A percentile compares a stretch with the other conserved stretches of the same genome.
Evolutionary conservation across 2,329 filamentous ascomycete species (phyloP).

Genomic region (Ascochyta viciae-villosae): DNA sequence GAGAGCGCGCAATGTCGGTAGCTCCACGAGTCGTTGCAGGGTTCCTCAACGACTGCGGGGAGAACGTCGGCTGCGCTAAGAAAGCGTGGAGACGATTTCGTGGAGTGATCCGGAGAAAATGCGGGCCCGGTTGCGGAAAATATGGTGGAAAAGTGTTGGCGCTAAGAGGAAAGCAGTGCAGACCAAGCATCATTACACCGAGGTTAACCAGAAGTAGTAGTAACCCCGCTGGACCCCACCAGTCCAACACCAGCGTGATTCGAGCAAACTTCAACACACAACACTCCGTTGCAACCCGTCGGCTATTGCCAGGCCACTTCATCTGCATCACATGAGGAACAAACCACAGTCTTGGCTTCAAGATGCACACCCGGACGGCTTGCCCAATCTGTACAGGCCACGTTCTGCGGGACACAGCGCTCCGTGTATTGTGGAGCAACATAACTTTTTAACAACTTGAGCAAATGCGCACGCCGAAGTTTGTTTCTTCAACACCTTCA

Average conservation of each 20-base stretch:
- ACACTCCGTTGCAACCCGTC: constrained; percentile 11
- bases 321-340: constrained; percentile 16
- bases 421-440: constrained; percentile 16
- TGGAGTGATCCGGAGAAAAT: constrained; percentile 29
- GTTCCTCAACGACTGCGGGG: constrained; percentile 2
- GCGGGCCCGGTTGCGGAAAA: constrained; percentile 16
- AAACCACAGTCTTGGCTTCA: constrained; percentile 21
- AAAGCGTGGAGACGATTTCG: constrained; percentile 22
- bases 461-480: not conserved
- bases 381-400: constrained; percentile 26
- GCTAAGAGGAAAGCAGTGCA: constrained; percentile 3
- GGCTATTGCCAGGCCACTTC: not conserved
- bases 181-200: constrained; percentile 1
- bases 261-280: constrained; percentile 11
- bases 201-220: constrained; percentile 17
- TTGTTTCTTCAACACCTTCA: constrained; percentile 10
- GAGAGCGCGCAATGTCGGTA: constrained; percentile 3
- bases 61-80: constrained; percentile 5
- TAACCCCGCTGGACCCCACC: constrained; percentile 16
- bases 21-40: constrained; percentile 6
- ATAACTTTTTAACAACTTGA: constrained; percentile 15
- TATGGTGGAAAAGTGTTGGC: constrained; percentile 9
- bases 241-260: constrained; percentile 5
- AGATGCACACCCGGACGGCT: constrained; percentile 26
- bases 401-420: constrained; percentile 6